A percentile compares a stretch with the other conserved stretches of the same genome.
Conservation (phyloP, 371 early-diverging fungal genomes). For the Dentiscutata heterogama region DNA sequence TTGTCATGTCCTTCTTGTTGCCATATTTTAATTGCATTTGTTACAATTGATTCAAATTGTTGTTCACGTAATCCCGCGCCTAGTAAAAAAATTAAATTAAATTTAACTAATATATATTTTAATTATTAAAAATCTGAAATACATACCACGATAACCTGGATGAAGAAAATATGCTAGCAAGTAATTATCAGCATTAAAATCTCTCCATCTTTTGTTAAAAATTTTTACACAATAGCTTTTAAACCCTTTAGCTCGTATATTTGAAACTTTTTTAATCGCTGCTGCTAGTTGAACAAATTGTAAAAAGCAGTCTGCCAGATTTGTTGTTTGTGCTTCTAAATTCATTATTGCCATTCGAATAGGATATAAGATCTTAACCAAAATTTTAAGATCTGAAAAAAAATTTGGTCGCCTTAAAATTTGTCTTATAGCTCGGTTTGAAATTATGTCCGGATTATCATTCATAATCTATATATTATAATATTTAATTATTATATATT, state of each 20-base stretch:
- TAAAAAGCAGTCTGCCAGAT: constrained; percentile 1
- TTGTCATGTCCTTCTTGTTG: no score
- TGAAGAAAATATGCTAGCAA: constrained; percentile 22
- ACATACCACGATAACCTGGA: constrained; percentile 1
- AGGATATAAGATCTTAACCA: not conserved
- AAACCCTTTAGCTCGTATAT: not conserved
- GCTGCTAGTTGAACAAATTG: not conserved
- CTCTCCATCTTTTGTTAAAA: constrained; percentile 23
- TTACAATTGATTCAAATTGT: no score
- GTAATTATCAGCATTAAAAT: constrained; percentile 16
- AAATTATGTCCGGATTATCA: not conserved
- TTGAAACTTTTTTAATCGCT: not conserved
- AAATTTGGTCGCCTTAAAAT: not conserved
- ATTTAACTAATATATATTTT: not conserved
- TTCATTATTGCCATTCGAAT: not conserved
- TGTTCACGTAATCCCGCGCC: no score
- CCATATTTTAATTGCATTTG: no score
- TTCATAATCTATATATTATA: not conserved
- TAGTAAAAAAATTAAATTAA: constrained; percentile 8
- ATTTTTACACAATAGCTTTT: not conserved
- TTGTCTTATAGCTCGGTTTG: not conserved
- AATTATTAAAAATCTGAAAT: not conserved
- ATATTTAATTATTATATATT: no score
- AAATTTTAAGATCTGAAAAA: constrained; percentile 1
- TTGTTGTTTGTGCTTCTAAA: not conserved